Conservation (phyloP, 495 filamentous ascomycete genomes). For the Amniculicola lignicola region DNA sequence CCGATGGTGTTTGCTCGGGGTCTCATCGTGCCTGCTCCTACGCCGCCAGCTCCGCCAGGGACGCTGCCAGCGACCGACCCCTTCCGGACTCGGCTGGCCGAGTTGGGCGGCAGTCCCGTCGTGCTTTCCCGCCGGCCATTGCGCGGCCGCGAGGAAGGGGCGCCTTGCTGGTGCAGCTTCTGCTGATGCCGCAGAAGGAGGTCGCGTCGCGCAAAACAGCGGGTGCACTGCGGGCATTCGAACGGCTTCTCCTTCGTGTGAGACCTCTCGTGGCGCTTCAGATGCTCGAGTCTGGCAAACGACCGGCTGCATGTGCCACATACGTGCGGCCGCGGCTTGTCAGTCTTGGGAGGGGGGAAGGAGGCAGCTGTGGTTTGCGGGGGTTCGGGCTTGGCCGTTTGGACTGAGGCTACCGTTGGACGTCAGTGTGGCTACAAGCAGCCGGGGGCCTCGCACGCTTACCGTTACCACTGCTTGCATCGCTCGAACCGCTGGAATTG, state of each 20-base stretch:
- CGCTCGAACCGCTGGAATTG: conserved; percentile 21
- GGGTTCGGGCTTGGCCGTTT: conserved; percentile 27
- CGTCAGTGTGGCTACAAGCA: conserved; percentile 10
- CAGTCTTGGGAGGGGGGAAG: conserved; percentile 83
- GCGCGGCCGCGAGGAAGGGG: conserved; percentile 81
- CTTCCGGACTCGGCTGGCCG: conserved; percentile 73
- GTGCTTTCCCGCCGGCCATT: conserved; percentile 80
- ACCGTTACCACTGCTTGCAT: conserved; percentile 29
- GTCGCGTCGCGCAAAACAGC: conserved; percentile 94
- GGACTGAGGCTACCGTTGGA: conserved; percentile 21
- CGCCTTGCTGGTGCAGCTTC: conserved; percentile 96
- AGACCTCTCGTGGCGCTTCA: conserved; percentile 97
- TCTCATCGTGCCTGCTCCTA: conserved; percentile 61
- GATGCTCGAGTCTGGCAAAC: conserved; percentile 92
- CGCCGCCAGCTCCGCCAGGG: conserved; percentile 46
- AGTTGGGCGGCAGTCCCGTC: conserved; percentile 47
- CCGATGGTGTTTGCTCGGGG: conserved; percentile 96
- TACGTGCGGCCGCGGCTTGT: conserved; percentile 94
- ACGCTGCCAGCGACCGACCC: conserved; percentile 72
- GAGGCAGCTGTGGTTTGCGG: conserved; percentile 33
- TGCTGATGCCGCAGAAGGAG: conserved; percentile 93
- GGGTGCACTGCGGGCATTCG: conserved; percentile 89
- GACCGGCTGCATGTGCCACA: conserved; percentile 90
- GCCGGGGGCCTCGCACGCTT: conserved; percentile 5
- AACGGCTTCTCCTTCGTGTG: conserved; percentile 99